A percentile compares a stretch with the other conserved stretches of the same genome.
Conservation (phyloP, 371 early-diverging fungal species). For the Mucor mucedo region DNA sequence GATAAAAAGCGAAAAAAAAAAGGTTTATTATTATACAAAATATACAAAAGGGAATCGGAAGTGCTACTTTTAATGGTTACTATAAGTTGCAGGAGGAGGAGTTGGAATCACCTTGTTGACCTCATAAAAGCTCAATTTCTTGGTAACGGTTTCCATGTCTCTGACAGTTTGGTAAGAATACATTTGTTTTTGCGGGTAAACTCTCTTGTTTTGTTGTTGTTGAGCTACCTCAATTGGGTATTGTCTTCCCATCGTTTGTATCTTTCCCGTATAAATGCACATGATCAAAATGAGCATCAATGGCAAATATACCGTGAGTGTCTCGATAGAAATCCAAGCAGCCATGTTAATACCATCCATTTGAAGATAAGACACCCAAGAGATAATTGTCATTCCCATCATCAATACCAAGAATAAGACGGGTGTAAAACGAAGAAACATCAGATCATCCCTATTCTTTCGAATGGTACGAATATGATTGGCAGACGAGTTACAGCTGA, state of each 20-base stretch:
- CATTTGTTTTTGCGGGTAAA: not conserved
- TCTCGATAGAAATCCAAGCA: slow-evolving; percentile 26
- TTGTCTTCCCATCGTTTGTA: slow-evolving; percentile 29
- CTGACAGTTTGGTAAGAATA: slow-evolving; percentile 12
- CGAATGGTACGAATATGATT: slow-evolving; percentile 25
- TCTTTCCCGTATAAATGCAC: slow-evolving; percentile 28
- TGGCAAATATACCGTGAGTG: slow-evolving; percentile 23
- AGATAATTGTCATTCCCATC: slow-evolving; percentile 26
- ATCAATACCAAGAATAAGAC: slow-evolving; percentile 27
- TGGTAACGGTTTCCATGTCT: slow-evolving; percentile 17
- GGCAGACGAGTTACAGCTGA: slow-evolving; percentile 10
- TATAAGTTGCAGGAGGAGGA: slow-evolving; percentile 13
- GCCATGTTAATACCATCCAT: not conserved
- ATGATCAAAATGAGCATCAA: slow-evolving; percentile 21
- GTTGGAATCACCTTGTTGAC: not conserved
- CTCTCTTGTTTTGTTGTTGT: not conserved
- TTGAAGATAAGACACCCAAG: slow-evolving; percentile 30
- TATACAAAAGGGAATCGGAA: not conserved
- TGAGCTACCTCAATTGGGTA: slow-evolving; percentile 21
- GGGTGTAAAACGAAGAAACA: slow-evolving; percentile 28
- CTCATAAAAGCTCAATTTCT: slow-evolving; percentile 11
- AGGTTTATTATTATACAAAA: not conserved
- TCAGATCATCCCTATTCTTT: slow-evolving; percentile 25
- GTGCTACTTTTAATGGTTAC: not conserved
- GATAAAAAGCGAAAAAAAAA: too few relatives aligned